Percentiles rank a stretch among this genome's conserved stretches.
These are phyloP conservation scores for Wickerhamomyces canadensis DNA, from an alignment of 805 yeast genomes.

Conservation along the genomic window DNA sequence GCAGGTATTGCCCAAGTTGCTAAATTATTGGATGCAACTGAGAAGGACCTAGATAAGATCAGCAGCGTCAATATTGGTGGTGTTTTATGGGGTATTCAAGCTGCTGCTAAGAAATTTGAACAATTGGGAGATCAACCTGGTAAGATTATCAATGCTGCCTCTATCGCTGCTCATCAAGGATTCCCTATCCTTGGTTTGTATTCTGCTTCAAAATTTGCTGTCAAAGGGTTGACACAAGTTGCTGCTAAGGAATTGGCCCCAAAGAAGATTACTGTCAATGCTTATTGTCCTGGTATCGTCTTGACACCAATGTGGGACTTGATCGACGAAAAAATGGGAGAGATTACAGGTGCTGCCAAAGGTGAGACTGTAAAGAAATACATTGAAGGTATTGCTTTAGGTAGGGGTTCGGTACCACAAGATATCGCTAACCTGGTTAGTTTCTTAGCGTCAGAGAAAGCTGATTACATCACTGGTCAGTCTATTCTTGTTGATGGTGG, in stretches of 20 bases:
- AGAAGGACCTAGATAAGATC: constrained; percentile 23
- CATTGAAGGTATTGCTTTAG: constrained; percentile 27
- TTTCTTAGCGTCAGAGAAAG: constrained; percentile 31
- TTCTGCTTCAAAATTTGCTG: constrained; percentile 33
- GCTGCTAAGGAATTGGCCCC: constrained; percentile 34
- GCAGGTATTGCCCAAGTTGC: constrained; percentile 29
- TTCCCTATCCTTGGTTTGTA: constrained; percentile 29
- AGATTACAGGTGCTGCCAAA: constrained; percentile 21
- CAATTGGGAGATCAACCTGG: constrained; percentile 26
- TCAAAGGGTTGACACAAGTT: constrained; percentile 31
- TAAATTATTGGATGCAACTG: constrained; percentile 25
- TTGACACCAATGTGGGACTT: constrained; percentile 33
- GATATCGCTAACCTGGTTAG: constrained; percentile 32
- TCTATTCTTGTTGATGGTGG: constrained; percentile 35
- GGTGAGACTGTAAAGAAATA: constrained; percentile 23
- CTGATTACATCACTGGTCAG: constrained; percentile 33
- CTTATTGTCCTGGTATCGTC: constrained; percentile 36
- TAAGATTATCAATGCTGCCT: constrained; percentile 33
- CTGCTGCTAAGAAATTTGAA: constrained; percentile 25
- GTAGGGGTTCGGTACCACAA: constrained; percentile 30
- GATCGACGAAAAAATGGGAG: constrained; percentile 23
- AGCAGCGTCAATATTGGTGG: constrained; percentile 28
- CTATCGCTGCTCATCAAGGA: constrained; percentile 30
- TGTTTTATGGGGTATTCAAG: constrained; percentile 29
- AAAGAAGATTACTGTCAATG: constrained; percentile 32